Evolutionary conservation across 2,329 filamentous ascomycete genomes (phyloP), one percentile per base, ranked within the genome.

Genomic region (Nannizziopsis barbatae): DNA sequence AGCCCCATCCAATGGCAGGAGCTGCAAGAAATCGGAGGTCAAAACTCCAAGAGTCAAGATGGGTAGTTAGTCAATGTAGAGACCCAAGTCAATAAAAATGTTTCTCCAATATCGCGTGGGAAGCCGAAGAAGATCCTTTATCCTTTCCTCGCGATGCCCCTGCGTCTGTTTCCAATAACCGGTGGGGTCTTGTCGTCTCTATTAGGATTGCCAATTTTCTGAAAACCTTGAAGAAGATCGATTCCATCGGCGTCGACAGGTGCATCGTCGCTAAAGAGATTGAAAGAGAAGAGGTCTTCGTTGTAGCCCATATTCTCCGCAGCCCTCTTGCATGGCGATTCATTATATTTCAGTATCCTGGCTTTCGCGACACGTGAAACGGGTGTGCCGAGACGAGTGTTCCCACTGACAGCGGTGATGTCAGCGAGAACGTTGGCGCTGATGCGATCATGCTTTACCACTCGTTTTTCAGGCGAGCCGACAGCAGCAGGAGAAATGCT

Each of bases 381-480:
- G 5, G 62, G 62, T 17, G 63, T 54, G 38, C 62, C 60, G 27
- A 62, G 50, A 17, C 63, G 60, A 37, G 53, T 65, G 46, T 68
- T 68, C 12, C 62, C 58, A 50, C 58, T 66, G 18, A 60, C 53
- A 27, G 65, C 60, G 4, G 65, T 68, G 47, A 69, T 65, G 46
- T 71, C 66, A 3, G 64, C 69, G 32, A 81, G 72, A 17, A 75
- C 70, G 49, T 69, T 71, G 41, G 66, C 65, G 47, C 64, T 71
- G 39, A 70, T 68, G 52, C 73, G 70, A 51, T 73, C 71, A 30
- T 75, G 73, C 54, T 75, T 75, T 2, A 63, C 62, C 6, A 69
- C 68, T 39, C 71, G 73, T 62, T 79, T 80, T 54, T 74, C 69
- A 1, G 78, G 77, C 20, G 77, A 80, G 11, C 72, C 69, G 50